Base-by-base conservation (phyloP, 371 early-diverging fungal genomes). In the Haplosporangium sp. region DNA sequence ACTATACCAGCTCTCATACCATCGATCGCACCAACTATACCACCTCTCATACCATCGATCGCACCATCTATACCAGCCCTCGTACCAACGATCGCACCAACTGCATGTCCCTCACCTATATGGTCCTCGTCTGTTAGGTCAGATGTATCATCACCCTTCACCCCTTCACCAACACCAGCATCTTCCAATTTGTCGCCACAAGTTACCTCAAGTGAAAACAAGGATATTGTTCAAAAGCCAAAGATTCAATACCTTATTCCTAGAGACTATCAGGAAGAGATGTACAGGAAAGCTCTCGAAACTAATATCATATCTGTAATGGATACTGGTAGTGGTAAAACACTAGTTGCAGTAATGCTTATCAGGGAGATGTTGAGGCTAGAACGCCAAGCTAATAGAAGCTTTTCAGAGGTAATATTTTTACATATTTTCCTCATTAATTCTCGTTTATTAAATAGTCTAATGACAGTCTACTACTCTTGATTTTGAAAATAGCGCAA, bases 311-410 rank as follows among this genome's bases (percentile, higher is more conserved):
- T 98, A 66, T 93, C 94, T 0, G 94, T 97, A 2, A 84, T 98
- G 61, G 95, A 96, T 66, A 97, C 98, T 0, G 98, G 98, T 9
- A 90, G 92, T 20, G 98, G 98, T n/a, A 97, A 98, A 78, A 97
- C 98, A 3, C 82, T 96, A 2, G 94, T 96, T 38, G 92, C 97
- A 0, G 91, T 92, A 45, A 86, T 96, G 91, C 85, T 97, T 35
- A 92, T 97, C 50, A 91, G 93, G 74, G 86, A 94, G 63, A 89
- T 94, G 76, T 86, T 84, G 5, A 2, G 47, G 45, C 8, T 74
- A 63, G 63, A 91, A 86, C 56, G 50, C 71, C 62, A 56, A 72
- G 56, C 84, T 71, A 45, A 75, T 85, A 39, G 63, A 77, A 40
- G 63, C 44, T 3, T 64, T 84, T 58, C 71, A 68, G 52, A 84